Conservation (phyloP, 805 yeast species). For the Hanseniaspora singularis region DNA sequence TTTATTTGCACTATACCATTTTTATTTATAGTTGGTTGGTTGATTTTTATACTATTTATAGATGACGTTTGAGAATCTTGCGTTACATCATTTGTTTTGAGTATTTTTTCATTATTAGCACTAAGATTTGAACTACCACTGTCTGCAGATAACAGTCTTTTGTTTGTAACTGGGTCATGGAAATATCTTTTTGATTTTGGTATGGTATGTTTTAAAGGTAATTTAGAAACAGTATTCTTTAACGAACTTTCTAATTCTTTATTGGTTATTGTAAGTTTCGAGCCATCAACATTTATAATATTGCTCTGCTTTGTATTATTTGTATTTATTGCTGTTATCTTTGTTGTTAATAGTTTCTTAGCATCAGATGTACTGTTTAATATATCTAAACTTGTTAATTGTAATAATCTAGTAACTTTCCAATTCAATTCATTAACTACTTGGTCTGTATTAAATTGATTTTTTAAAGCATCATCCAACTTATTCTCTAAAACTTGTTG, state of each 20-base stretch:
- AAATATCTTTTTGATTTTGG: slow-evolving; percentile 27
- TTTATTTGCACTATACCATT: not conserved
- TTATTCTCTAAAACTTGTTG: slow-evolving; percentile 29
- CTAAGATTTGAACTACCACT: not conserved
- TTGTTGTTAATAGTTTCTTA: slow-evolving; percentile 4
- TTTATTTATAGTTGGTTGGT: not conserved
- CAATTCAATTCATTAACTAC: slow-evolving; percentile 25
- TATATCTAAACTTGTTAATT: slow-evolving; percentile 6
- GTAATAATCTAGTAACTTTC: slow-evolving; percentile 15
- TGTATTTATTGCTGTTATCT: slow-evolving; percentile 3
- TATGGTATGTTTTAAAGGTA: slow-evolving; percentile 14
- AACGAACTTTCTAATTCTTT: slow-evolving; percentile 5
- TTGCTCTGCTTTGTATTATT: not conserved
- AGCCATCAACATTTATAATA: not conserved
- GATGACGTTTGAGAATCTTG: too few relatives aligned
- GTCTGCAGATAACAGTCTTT: slow-evolving; percentile 1
- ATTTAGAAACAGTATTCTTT: slow-evolving; percentile 13
- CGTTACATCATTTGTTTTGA: too few relatives aligned
- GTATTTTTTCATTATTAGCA: too few relatives aligned
- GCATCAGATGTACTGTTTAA: not conserved
- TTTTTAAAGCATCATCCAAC: slow-evolving; percentile 27
- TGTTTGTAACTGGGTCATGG: slow-evolving; percentile 22
- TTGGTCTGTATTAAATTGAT: slow-evolving; percentile 29
- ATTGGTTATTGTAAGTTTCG: not conserved
- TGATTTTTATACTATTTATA: not conserved